Evolutionary conservation across 73 alveolate genomes (phyloP).

Genomic region (Stentor roeselii): DNA sequence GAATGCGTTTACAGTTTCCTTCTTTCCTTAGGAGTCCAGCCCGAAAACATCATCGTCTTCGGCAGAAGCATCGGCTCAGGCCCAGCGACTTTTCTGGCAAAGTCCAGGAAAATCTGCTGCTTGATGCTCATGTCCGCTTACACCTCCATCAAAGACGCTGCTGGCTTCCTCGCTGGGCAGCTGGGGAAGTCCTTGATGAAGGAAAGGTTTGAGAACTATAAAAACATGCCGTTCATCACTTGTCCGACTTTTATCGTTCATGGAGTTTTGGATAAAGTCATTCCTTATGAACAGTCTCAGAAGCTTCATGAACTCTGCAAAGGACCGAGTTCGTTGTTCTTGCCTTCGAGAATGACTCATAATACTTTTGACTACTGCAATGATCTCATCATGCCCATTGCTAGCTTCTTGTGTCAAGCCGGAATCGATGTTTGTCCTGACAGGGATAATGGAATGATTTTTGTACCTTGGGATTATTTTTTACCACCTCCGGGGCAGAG

Average conservation of each 20-base stretch:
- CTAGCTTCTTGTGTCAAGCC: constrained; percentile 42
- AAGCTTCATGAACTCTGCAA: constrained; percentile 38
- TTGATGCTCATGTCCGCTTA: constrained; percentile 55
- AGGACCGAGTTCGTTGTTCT: constrained; percentile 30
- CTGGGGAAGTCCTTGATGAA: constrained; percentile 29
- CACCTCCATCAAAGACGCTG: constrained; percentile 48
- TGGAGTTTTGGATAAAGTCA: constrained; percentile 38
- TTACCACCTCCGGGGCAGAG: no score
- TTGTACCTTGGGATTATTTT: no score
- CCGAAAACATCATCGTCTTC: constrained; percentile 32
- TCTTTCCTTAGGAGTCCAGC: constrained; percentile 14
- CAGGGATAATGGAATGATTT: no score
- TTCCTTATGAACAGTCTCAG: constrained; percentile 35
- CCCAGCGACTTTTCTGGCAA: constrained; percentile 52
- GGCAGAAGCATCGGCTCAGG: constrained; percentile 60
- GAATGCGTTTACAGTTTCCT: constrained; percentile 48
- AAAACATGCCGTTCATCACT: constrained; percentile 35
- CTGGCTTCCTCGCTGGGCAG: constrained; percentile 30
- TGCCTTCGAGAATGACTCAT: constrained; percentile 44
- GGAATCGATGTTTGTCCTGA: no score
- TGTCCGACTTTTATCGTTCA: constrained; percentile 48
- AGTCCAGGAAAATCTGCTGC: constrained; percentile 26
- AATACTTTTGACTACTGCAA: constrained; percentile 37
- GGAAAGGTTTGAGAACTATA: constrained; percentile 50
- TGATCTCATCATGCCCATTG: constrained; percentile 71